These are phyloP conservation scores for Penicillium silybi DNA, from an alignment of 495 filamentous ascomycete genomes.

Conservation along the genomic window DNA sequence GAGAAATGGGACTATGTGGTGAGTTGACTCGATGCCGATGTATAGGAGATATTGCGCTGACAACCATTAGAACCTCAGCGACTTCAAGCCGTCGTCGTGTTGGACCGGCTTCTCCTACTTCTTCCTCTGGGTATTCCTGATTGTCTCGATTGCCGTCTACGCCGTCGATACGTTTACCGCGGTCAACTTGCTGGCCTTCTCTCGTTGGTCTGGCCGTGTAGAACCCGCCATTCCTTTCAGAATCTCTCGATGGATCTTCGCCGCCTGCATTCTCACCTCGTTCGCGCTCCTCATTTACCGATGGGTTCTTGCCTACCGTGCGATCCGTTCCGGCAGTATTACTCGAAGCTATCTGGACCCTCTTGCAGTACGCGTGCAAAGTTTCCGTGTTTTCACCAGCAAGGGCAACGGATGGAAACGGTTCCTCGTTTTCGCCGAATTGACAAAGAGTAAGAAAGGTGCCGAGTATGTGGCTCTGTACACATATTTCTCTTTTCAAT, in stretches of 20 bases:
- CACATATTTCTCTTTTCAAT: constrained; percentile 91
- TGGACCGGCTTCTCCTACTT: constrained; percentile 75
- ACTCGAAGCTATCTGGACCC: constrained; percentile 87
- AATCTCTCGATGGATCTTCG: constrained; percentile 85
- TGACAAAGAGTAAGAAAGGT: constrained; percentile 89
- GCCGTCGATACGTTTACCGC: constrained; percentile 89
- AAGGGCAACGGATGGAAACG: constrained; percentile 70
- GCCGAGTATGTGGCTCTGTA: constrained; percentile 89
- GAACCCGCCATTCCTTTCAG: constrained; percentile 64
- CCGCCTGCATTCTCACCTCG: constrained; percentile 81
- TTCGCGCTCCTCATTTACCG: constrained; percentile 73
- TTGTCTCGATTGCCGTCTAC: constrained; percentile 81
- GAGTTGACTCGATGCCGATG: constrained; percentile 28
- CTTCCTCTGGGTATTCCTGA: constrained; percentile 73
- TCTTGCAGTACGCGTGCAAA: constrained; percentile 76
- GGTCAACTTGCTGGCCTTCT: constrained; percentile 81
- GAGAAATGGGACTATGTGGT: constrained; percentile 96
- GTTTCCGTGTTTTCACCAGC: constrained; percentile 59
- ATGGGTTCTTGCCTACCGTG: constrained; percentile 69
- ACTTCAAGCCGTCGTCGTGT: constrained; percentile 81
- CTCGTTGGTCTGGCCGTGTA: constrained; percentile 64
- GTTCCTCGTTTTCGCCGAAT: constrained; percentile 86
- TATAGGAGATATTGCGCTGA: constrained; percentile 1
- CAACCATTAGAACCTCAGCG: constrained; percentile 77
- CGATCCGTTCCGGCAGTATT: constrained; percentile 80